Evolutionary conservation across 73 alveolate genomes (phyloP).

Genomic region (Stentor coeruleus): DNA sequence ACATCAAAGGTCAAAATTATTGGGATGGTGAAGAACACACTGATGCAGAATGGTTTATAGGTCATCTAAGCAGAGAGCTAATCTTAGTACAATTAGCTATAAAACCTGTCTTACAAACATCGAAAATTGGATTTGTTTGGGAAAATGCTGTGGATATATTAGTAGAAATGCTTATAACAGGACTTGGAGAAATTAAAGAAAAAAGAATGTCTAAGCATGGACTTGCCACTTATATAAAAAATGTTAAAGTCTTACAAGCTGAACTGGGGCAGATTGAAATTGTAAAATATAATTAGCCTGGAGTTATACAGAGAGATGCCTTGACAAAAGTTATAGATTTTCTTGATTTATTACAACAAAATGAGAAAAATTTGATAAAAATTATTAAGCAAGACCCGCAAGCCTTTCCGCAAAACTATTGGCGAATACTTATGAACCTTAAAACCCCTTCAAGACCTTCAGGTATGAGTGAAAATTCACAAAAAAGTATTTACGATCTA

Average conservation of each 20-base stretch:
- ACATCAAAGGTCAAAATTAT: conserved; percentile 2
- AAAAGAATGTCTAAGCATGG: conserved; percentile 3
- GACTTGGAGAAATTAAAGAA: conserved; percentile 3
- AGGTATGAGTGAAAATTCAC: not conserved
- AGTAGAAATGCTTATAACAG: conserved; percentile 6
- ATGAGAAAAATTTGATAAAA: not conserved
- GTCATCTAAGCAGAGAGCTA: conserved; percentile 13
- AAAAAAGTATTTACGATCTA: not conserved
- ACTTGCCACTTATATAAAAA: conserved; percentile 3
- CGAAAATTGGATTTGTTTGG: not conserved
- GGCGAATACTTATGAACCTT: not conserved
- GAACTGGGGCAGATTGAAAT: conserved; percentile 18
- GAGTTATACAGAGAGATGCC: not conserved
- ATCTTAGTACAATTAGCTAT: not conserved
- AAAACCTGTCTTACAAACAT: not conserved
- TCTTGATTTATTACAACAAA: not conserved
- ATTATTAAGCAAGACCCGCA: not conserved
- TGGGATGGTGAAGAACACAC: conserved; percentile 14
- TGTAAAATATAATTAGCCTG: conserved; percentile 15
- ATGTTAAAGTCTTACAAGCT: not conserved
- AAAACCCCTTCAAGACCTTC: conserved; percentile 17
- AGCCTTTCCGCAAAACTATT: not conserved
- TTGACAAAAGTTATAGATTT: not conserved
- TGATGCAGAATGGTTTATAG: conserved; percentile 24
- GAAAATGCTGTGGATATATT: conserved; percentile 1